A percentile compares a stretch with the other conserved stretches of the same genome.
phyloP scores from a whole-genome alignment of 78 protist genomes.

The Dictyostelium intermedium region DNA sequence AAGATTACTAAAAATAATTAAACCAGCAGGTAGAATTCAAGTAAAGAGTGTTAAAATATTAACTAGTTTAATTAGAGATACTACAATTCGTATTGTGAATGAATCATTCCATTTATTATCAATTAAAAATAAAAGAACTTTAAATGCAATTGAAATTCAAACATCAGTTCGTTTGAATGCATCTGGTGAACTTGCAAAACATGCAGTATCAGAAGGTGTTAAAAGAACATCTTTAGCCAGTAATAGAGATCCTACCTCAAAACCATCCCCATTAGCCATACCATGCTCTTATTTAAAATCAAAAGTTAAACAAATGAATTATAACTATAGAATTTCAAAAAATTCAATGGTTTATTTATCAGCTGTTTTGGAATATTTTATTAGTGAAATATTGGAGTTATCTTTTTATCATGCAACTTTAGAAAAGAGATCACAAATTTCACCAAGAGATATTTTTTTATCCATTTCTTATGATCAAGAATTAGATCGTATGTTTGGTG shows the following conservation, averaged over 20 bases:
- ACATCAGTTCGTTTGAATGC: neutral
- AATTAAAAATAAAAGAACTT: neutral
- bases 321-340: slow-evolving; percentile 3
- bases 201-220: neutral
- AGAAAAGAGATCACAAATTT: neutral
- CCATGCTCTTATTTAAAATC: neutral
- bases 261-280: neutral
- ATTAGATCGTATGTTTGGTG: neutral
- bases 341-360: neutral
- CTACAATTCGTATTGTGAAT: neutral
- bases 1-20: neutral
- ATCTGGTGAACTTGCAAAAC: neutral
- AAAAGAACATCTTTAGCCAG: no score
- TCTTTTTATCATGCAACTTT: neutral
- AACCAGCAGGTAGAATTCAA: neutral
- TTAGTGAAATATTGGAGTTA: slow-evolving; percentile 7
- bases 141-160: neutral
- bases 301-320: neutral
- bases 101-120: neutral
- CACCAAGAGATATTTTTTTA: neutral
- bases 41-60: neutral
- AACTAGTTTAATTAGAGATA: neutral
- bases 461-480: neutral
- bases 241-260: no score
- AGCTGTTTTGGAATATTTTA: slow-evolving; percentile 5